Base-by-base conservation (phyloP, 805 yeast species). In the Saturnispora galanensis region DNA sequence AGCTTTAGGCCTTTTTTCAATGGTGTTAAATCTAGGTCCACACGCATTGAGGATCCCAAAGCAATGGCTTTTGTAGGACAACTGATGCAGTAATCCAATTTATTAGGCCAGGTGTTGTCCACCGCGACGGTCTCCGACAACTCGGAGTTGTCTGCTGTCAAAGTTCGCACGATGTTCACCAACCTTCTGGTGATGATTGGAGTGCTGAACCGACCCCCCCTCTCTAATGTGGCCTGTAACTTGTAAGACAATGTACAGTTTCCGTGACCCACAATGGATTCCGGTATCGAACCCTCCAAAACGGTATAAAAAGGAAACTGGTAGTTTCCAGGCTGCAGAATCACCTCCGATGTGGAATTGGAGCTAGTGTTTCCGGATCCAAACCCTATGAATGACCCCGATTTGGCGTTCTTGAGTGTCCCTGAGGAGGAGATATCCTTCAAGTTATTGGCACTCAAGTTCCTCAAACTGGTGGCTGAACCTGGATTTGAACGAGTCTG, bases 61-160 rank as follows among this genome's bases (percentile, higher is more conserved):
- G 97, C 94, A 18, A 87, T 74, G 0, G 97, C 95, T 56, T 85
- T 81, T 21, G 86, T 71, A 0, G 97, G 97, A 5, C 85, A 79
- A 43, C 85, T 82, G 47, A 93, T 77, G 3, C 87, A 75, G 60
- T 90, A 90, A 56, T 90, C 97, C 30, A 90, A 86, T 59, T 93
- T 93, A 38, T 79, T 69, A 2, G 97, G 97, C 97, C 97, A 90
- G 1, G 89, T 81, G 59, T 90, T 90, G 57, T 88, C 96, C 30
- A 90, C 94, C 0, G 95, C 85, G 54, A 89, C 84, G 0, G 97
- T 86, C 61, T 90, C 97, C 0, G 94, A 74, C 18, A 88, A 68
- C 55, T 93, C 97, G 3, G 84, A 74, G 1, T 94, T 75, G 60
- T 90, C 97, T 0, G 95, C 76, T 2, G 95, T 79, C 47, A 90